These are phyloP conservation scores for Cryptomeria japonica DNA, from an alignment of 75 land plant species.

Conservation along the genomic window DNA sequence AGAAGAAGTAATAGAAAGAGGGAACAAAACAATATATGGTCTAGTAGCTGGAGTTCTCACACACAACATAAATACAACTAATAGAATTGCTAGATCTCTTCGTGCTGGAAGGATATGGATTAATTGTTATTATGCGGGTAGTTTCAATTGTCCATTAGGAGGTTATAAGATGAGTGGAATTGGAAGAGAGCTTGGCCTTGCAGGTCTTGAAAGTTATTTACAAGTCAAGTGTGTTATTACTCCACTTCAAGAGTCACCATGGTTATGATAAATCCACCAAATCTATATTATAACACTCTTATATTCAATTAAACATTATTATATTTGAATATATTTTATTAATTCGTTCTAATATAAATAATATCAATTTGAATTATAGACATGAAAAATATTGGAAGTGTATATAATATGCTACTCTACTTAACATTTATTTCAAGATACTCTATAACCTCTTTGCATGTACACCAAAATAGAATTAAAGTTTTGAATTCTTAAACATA, in stretches of 20 bases:
- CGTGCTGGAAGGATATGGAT: slow-evolving; percentile 41
- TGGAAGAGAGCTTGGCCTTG: slow-evolving; percentile 61
- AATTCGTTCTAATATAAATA: no score
- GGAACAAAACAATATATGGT: slow-evolving; percentile 19
- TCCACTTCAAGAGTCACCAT: slow-evolving; percentile 71
- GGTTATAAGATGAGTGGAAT: slow-evolving; percentile 92
- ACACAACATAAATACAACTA: slow-evolving; percentile 24
- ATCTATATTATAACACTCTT: no score
- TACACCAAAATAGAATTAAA: no score
- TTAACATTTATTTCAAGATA: no score
- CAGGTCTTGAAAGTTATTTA: slow-evolving; percentile 55
- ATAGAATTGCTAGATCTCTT: slow-evolving; percentile 29
- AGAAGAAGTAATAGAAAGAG: slow-evolving; percentile 20
- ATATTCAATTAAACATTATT: no score
- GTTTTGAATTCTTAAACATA: no score
- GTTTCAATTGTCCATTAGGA: slow-evolving; percentile 55
- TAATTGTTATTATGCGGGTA: slow-evolving; percentile 47
- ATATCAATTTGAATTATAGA: no score
- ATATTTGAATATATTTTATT: no score
- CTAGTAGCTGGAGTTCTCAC: slow-evolving; percentile 25
- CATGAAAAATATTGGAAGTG: no score
- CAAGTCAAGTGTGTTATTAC: slow-evolving; percentile 71
- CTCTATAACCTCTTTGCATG: no score
- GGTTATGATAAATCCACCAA: slow-evolving; percentile 12
- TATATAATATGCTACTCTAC: no score